Evolutionary conservation across 495 filamentous ascomycete genomes (phyloP).

Genomic region (Trypethelium eluteriae): DNA sequence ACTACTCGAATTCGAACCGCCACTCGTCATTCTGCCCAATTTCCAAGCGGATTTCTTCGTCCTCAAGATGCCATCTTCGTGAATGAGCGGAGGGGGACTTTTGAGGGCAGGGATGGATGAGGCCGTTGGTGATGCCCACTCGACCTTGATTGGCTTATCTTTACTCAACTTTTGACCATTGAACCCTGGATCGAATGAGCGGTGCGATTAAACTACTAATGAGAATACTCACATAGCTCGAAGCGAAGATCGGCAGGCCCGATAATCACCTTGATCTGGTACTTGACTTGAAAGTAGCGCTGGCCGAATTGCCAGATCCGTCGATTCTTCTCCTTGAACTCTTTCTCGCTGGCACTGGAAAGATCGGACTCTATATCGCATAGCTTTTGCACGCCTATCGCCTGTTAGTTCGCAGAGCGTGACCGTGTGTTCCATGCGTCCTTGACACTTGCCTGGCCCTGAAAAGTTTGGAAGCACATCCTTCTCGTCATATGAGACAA

Average conservation of each 20-base stretch:
- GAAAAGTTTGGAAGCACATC: conserved; percentile 31
- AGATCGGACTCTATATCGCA: conserved; percentile 38
- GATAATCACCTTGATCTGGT: conserved; percentile 33
- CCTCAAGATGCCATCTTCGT: conserved; percentile 11
- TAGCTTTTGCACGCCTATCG: conserved; percentile 29
- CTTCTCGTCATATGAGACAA: conserved; percentile 30
- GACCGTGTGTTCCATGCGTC: neutral
- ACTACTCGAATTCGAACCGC: neutral
- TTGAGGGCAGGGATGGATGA: conserved; percentile 4
- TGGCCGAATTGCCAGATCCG: conserved; percentile 35
- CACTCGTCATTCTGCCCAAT: conserved; percentile 7
- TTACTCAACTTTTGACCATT: conserved; percentile 33
- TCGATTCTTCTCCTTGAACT: conserved; percentile 37
- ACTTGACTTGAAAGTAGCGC: conserved; percentile 36
- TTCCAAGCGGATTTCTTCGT: conserved; percentile 10
- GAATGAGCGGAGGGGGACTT: neutral
- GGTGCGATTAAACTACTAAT: neutral
- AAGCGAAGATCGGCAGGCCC: conserved; percentile 36
- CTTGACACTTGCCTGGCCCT: conserved; percentile 23
- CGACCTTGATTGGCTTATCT: conserved; percentile 37
- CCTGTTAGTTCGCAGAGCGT: neutral
- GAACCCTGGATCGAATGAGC: conserved; percentile 25
- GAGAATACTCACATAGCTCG: conserved; percentile 33
- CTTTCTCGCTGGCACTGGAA: conserved; percentile 28
- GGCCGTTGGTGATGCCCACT: conserved; percentile 29